Conservation (phyloP, 2,329 filamentous ascomycete species). For the Colletotrichum tropicicola region DNA sequence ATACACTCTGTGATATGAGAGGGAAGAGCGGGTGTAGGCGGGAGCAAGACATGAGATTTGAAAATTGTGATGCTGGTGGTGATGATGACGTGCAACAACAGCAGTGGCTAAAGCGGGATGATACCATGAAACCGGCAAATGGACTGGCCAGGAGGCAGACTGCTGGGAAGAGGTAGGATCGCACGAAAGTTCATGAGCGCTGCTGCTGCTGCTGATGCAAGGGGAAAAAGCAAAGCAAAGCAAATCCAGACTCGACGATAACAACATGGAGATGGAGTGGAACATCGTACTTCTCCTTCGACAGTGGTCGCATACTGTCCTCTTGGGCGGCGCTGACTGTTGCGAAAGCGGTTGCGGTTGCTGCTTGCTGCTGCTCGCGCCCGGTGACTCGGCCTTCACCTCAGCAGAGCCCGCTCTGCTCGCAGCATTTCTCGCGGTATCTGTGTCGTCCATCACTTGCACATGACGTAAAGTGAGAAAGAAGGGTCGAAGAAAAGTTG, state of each 20-base stretch:
- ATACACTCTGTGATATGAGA: not conserved
- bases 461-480: conserved; percentile 24
- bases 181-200: conserved; percentile 31
- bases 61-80: not conserved
- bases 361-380: conserved; percentile 5
- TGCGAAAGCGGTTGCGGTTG: conserved; percentile 3
- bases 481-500: conserved; percentile 8
- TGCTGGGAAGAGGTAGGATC: conserved; percentile 31
- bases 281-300: conserved; percentile 49
- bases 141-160: conserved; percentile 28
- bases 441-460: conserved; percentile 26
- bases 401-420: conserved; percentile 30
- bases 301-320: conserved; percentile 56
- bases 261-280: conserved; percentile 13
- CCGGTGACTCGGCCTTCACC: conserved; percentile 31
- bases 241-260: conserved; percentile 3
- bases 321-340: conserved; percentile 35
- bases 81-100: conserved; percentile 22
- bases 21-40: not conserved
- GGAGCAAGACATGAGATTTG: not conserved
- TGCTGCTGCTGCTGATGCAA: not conserved
- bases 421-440: conserved; percentile 31
- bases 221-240: not conserved
- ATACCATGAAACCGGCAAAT: conserved; percentile 24
- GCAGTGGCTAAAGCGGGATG: conserved; percentile 8